These are phyloP conservation scores for Neophaeococcomyces mojaviensis DNA, from an alignment of 2,329 filamentous ascomycete species.

Conservation along the genomic window DNA sequence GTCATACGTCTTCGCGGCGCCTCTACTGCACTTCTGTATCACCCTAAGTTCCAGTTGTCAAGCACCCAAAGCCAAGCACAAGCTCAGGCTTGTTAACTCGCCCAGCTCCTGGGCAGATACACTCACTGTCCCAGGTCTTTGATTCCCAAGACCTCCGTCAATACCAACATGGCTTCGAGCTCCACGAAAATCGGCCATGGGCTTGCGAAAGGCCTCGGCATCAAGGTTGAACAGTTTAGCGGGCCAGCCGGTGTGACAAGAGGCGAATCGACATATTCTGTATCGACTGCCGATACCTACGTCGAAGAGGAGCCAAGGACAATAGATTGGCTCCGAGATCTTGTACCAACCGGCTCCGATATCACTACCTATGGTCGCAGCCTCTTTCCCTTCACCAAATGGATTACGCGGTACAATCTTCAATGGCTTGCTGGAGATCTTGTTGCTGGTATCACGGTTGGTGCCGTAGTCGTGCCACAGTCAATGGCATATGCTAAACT, in stretches of 20 bases:
- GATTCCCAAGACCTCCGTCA: neutral
- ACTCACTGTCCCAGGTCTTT: neutral
- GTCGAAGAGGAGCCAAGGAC: constrained; percentile 74
- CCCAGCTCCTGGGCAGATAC: neutral
- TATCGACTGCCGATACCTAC: constrained; percentile 66
- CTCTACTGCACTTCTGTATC: neutral
- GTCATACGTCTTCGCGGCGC: neutral
- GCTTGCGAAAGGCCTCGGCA: constrained; percentile 72
- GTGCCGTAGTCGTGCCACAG: constrained; percentile 83
- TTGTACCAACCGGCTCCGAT: constrained; percentile 53
- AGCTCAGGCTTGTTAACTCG: constrained; percentile 1
- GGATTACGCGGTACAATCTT: constrained; percentile 81
- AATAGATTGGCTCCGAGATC: constrained; percentile 60
- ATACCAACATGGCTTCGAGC: constrained; percentile 20
- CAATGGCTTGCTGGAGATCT: constrained; percentile 87
- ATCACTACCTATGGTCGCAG: constrained; percentile 56
- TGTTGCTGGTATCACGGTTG: constrained; percentile 71
- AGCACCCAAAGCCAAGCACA: constrained; percentile 6
- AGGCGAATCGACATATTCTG: constrained; percentile 72
- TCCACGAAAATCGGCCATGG: constrained; percentile 58
- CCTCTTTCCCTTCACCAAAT: constrained; percentile 81
- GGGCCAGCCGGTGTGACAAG: constrained; percentile 56
- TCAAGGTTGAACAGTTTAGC: constrained; percentile 65
- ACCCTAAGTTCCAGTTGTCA: constrained; percentile 1
- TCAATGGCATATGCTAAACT: constrained; percentile 91